phyloP scores from a whole-genome alignment of 495 filamentous ascomycete genomes.

The Podospora pseudoanserina region DNA sequence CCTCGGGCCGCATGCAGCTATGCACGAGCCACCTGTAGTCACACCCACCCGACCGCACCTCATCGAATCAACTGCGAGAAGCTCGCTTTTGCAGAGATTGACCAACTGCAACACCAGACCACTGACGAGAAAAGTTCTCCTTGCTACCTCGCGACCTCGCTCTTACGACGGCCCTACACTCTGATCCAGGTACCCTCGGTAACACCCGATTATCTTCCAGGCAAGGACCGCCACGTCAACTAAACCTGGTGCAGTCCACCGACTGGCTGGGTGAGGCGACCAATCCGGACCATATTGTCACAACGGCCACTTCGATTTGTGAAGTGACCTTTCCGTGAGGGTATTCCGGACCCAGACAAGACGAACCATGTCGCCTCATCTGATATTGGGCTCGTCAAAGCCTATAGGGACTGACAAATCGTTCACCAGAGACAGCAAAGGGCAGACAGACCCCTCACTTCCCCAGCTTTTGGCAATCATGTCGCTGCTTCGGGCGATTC shows the following conservation, averaged over 20 bases:
- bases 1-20: conserved; percentile 35
- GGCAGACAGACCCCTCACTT: background rate
- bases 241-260: conserved; percentile 5
- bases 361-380: conserved; percentile 1
- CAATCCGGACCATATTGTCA: conserved; percentile 27
- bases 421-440: background rate
- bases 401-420: conserved; percentile 7
- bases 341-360: conserved; percentile 6
- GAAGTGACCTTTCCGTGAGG: conserved; percentile 19
- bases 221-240: conserved; percentile 21
- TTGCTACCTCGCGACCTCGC: conserved; percentile 25
- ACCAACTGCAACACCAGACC: conserved; percentile 14
- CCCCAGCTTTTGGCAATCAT: background rate
- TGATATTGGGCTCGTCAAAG: conserved; percentile 2
- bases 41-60: conserved; percentile 29
- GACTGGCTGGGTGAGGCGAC: conserved; percentile 29
- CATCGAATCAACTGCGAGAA: conserved; percentile 35
- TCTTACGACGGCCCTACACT: background rate
- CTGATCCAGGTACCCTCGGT: conserved; percentile 26
- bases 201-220: conserved; percentile 20
- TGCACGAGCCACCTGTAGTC: conserved; percentile 41
- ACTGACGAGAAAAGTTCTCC: conserved; percentile 17
- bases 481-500: background rate
- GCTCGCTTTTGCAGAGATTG: conserved; percentile 20
- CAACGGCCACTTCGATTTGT: conserved; percentile 24